These are phyloP conservation scores for Cardamine occulta DNA, from an alignment of 345 rosid species.

Conservation along the genomic window DNA sequence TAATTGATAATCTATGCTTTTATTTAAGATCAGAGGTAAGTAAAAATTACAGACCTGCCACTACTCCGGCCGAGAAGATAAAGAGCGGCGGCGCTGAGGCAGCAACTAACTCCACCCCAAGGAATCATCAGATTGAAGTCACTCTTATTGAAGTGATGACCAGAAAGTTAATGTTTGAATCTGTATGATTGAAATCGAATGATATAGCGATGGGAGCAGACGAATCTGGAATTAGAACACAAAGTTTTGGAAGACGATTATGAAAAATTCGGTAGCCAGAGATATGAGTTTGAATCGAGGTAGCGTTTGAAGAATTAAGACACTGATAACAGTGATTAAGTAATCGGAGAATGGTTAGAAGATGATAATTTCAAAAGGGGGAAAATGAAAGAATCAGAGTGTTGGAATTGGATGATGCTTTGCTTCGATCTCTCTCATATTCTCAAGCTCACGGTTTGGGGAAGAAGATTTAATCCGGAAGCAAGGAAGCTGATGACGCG, in stretches of 20 bases:
- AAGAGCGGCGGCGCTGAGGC: constrained; percentile 88
- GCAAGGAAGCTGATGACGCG: constrained; percentile 42
- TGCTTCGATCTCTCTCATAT: constrained; percentile 10
- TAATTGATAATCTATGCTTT: not conserved
- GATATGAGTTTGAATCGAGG: constrained; percentile 14
- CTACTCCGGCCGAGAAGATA: constrained; percentile 92
- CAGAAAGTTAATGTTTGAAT: not conserved
- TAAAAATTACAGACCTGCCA: constrained; percentile 59
- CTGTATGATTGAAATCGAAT: not conserved
- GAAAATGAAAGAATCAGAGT: not conserved
- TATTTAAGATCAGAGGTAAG: constrained; percentile 3
- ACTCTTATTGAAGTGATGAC: constrained; percentile 2
- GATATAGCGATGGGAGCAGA: not conserved
- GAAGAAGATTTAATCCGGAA: constrained; percentile 22
- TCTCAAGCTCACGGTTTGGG: constrained; percentile 22
- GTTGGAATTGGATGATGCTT: constrained; percentile 27
- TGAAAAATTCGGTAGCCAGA: not conserved
- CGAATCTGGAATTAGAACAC: constrained; percentile 12
- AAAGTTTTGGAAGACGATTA: constrained; percentile 1
- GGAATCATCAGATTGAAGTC: constrained; percentile 56
- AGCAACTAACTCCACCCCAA: constrained; percentile 89
- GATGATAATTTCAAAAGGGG: not conserved
- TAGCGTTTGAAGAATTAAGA: constrained; percentile 11
- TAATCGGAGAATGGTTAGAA: not conserved
- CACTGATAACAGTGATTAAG: not conserved